These are phyloP conservation scores for Blastocladiella britannica DNA, from an alignment of 192 early-diverging fungal species.

Conservation along the genomic window DNA sequence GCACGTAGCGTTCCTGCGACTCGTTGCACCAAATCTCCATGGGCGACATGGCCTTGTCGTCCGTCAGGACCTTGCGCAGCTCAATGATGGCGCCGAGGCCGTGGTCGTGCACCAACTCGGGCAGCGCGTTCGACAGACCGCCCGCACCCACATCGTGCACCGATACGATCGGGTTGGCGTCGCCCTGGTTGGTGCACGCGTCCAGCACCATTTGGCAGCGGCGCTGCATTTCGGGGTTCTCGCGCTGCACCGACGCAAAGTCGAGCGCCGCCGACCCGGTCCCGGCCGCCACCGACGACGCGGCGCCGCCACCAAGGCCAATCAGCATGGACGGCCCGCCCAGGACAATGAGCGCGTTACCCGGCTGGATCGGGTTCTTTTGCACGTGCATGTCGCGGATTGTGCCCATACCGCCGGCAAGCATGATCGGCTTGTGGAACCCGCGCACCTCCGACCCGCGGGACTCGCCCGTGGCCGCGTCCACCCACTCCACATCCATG, in stretches of 20 bases:
- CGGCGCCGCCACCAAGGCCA: constrained; percentile 96
- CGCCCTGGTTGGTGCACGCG: constrained; percentile 59
- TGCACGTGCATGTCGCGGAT: constrained; percentile 73
- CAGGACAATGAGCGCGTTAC: constrained; percentile 62
- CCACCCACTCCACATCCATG: constrained; percentile 12
- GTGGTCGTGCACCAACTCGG: constrained; percentile 93
- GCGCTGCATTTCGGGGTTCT: constrained; percentile 98
- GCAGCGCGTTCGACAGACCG: constrained; percentile 90
- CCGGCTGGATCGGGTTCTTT: constrained; percentile 67
- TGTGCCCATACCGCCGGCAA: constrained; percentile 90
- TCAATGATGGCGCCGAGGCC: constrained; percentile 77
- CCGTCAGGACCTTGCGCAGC: constrained; percentile 73
- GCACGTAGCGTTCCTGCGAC: constrained; percentile 96
- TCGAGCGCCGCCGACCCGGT: constrained; percentile 72
- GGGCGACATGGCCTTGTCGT: constrained; percentile 85
- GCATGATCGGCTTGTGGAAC: constrained; percentile 99
- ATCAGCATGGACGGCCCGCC: constrained; percentile 98
- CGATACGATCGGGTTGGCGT: constrained; percentile 68
- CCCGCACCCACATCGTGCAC: constrained; percentile 99
- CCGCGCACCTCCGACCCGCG: constrained; percentile 55
- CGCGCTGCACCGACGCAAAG: constrained; percentile 95
- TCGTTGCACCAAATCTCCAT: constrained; percentile 99
- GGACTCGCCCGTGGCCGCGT: constrained; percentile 24
- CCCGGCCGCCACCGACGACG: constrained; percentile 82
- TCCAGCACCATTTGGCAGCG: constrained; percentile 95